Evolutionary conservation across 345 rosid species (phyloP).

Genomic region (Eucalyptus virginea): DNA sequence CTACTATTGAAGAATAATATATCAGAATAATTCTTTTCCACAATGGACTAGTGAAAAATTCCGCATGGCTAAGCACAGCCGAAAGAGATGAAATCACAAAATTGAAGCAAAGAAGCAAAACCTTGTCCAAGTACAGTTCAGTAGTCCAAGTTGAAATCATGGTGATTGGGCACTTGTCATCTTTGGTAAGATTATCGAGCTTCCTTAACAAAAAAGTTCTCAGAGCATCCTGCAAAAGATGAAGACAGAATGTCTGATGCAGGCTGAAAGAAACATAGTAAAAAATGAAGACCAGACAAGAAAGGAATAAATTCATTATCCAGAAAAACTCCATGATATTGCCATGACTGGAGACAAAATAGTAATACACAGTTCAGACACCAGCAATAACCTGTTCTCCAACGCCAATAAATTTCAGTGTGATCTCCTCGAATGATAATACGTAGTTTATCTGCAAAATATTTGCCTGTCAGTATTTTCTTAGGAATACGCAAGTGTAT

Average conservation of each 20-base stretch:
- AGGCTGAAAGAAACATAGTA: background rate
- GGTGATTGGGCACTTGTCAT: slow-evolving; percentile 95
- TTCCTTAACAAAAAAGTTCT: slow-evolving; percentile 85
- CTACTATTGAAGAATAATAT: background rate
- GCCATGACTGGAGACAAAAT: background rate
- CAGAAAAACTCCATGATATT: background rate
- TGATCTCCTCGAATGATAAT: slow-evolving; percentile 92
- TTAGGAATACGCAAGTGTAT: background rate
- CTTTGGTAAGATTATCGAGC: slow-evolving; percentile 90
- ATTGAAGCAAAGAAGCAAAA: slow-evolving; percentile 17
- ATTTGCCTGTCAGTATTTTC: background rate
- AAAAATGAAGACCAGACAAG: background rate
- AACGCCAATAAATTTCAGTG: slow-evolving; percentile 80
- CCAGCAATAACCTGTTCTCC: slow-evolving; percentile 56
- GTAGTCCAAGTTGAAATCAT: slow-evolving; percentile 99
- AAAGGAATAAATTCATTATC: background rate
- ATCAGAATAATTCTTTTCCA: background rate
- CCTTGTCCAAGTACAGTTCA: slow-evolving; percentile 98
- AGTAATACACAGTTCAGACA: background rate
- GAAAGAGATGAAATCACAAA: background rate
- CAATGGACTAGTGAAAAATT: background rate
- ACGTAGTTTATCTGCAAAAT: slow-evolving; percentile 70
- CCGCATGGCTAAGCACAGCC: background rate
- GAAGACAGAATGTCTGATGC: background rate
- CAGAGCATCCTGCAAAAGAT: slow-evolving; percentile 81